These are phyloP conservation scores for Paracamarosporium sp. DNA, from an alignment of 2,329 filamentous ascomycete genomes.

Conservation along the genomic window DNA sequence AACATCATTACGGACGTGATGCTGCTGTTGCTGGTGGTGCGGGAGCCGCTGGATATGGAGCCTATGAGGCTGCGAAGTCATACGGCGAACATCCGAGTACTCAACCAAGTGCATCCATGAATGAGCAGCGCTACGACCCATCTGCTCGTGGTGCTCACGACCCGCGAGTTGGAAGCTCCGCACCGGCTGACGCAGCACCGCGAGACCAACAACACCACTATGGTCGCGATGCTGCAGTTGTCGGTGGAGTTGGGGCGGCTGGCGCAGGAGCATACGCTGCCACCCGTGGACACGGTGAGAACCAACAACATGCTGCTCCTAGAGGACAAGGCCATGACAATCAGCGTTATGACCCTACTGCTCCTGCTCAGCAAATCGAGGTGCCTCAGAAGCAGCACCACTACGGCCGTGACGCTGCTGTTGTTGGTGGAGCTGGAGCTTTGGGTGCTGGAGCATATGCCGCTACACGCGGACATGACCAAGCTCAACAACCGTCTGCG, in stretches of 20 bases:
- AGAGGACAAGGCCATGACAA: constrained; percentile 8
- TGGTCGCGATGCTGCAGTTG: constrained; percentile 31
- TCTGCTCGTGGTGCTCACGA: constrained; percentile 22
- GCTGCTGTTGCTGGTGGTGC: constrained; percentile 38
- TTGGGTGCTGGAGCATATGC: constrained; percentile 17
- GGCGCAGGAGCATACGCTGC: constrained; percentile 16
- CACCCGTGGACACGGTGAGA: constrained; percentile 3
- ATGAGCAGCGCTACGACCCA: constrained; percentile 30
- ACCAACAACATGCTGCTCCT: background rate
- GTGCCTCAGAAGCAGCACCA: constrained; percentile 22
- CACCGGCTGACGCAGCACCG: background rate
- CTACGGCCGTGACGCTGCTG: constrained; percentile 30
- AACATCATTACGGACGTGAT: constrained; percentile 37
- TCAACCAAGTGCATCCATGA: constrained; percentile 34
- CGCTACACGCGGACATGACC: constrained; percentile 6
- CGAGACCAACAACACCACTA: constrained; percentile 26
- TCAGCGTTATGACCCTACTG: constrained; percentile 25
- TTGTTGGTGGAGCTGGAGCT: constrained; percentile 24
- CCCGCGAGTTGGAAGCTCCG: constrained; percentile 8
- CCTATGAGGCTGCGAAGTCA: constrained; percentile 37
- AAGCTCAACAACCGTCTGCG: constrained; percentile 2
- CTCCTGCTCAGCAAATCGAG: background rate
- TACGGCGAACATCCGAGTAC: constrained; percentile 40
- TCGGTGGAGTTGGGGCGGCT: constrained; percentile 24
- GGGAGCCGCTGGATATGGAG: constrained; percentile 40